Percentiles rank a stretch among this genome's conserved stretches.
These are phyloP conservation scores for Colletotrichum sublineola DNA, from an alignment of 2,329 filamentous ascomycete species.

Conservation along the genomic window DNA sequence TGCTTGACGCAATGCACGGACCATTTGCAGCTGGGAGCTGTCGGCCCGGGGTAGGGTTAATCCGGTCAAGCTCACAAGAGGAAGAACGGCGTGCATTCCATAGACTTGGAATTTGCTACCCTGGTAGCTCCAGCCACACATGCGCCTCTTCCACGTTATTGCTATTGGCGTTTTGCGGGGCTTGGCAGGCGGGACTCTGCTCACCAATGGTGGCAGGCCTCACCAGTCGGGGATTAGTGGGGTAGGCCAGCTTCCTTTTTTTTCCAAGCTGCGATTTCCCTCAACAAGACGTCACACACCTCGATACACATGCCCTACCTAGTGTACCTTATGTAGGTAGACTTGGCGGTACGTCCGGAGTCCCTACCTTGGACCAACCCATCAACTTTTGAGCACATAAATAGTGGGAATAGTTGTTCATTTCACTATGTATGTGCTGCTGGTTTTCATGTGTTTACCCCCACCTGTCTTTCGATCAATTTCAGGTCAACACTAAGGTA, in stretches of 20 bases:
- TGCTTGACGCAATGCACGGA: constrained; percentile 48
- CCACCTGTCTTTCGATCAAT: neutral
- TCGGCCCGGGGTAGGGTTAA: constrained; percentile 33
- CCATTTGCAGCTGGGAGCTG: constrained; percentile 12
- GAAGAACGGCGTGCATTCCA: neutral
- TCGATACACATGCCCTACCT: neutral
- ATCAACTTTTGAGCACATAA: too few relatives aligned
- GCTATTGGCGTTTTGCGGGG: neutral
- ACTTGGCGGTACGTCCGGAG: neutral
- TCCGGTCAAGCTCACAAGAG: neutral
- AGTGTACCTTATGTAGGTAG: neutral
- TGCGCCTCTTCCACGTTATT: neutral
- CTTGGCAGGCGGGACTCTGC: neutral
- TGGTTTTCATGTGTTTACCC: neutral
- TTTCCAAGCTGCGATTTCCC: constrained; percentile 5
- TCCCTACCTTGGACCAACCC: neutral
- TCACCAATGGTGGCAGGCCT: constrained; percentile 19
- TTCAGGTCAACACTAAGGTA: constrained; percentile 14
- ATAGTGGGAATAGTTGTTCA: neutral
- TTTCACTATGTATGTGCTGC: neutral
- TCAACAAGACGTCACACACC: constrained; percentile 23
- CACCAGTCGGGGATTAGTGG: constrained; percentile 23
- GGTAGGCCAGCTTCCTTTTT: constrained; percentile 22
- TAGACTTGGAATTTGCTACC: neutral
- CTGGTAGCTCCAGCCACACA: constrained; percentile 10